Conservation (phyloP, 2,329 filamentous ascomycete species). For the Claviceps maximensis region DNA sequence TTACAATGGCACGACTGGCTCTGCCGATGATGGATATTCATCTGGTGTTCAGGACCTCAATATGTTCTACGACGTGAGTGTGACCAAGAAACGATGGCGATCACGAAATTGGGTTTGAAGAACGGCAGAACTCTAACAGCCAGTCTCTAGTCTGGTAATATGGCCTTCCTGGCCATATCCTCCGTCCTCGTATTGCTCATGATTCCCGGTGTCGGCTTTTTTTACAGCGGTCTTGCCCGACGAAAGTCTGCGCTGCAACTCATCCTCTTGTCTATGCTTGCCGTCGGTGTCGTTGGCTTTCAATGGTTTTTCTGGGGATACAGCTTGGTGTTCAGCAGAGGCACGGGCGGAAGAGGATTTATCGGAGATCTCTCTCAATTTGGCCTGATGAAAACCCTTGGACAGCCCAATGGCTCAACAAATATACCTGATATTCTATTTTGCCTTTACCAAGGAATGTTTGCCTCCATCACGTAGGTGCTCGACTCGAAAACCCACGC, state of each 20-base stretch:
- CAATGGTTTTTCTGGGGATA: conserved; percentile 98
- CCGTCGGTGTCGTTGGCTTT: conserved; percentile 66
- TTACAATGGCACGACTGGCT: conserved; percentile 38
- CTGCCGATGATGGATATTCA: conserved; percentile 39
- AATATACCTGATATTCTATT: conserved; percentile 73
- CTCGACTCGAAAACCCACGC: background rate
- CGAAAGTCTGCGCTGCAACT: conserved; percentile 81
- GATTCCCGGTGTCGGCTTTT: conserved; percentile 89
- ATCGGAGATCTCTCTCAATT: conserved; percentile 74
- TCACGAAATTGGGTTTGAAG: background rate
- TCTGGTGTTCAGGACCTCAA: conserved; percentile 56
- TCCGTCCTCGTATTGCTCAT: conserved; percentile 77
- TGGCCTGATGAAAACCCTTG: conserved; percentile 66
- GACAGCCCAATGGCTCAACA: conserved; percentile 55
- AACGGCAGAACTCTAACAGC: background rate
- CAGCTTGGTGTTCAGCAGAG: conserved; percentile 71
- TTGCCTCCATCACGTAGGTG: conserved; percentile 72
- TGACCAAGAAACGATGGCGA: background rate
- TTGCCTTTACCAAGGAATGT: conserved; percentile 81
- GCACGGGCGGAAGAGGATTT: conserved; percentile 51
- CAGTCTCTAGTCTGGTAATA: conserved; percentile 53
- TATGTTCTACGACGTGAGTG: conserved; percentile 63
- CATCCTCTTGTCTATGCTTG: conserved; percentile 75
- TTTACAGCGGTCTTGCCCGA: conserved; percentile 81
- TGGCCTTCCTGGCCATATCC: conserved; percentile 66